Evolutionary conservation across 305 asterid genomes (phyloP), one percentile per base, ranked within the genome.

Genomic region (Fraxinus sp.): DNA sequence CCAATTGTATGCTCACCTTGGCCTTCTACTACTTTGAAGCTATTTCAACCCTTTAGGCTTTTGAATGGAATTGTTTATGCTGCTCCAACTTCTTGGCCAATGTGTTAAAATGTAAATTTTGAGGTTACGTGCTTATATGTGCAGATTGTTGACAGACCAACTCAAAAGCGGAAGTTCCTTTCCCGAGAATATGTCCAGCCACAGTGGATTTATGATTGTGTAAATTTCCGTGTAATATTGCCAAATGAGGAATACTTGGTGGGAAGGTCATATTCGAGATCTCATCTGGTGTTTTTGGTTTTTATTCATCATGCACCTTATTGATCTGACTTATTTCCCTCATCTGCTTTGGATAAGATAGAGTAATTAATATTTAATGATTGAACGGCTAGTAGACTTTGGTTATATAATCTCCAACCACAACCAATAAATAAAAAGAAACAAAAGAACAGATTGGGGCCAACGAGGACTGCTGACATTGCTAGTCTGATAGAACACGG

Each of bases 111-210:
- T 10, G 57, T 82, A 20, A 75, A 74, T 55, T 4, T 82, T 76
- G 81, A 57, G 46, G 9, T 84, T 79, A 49, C 26, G 74, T 83
- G 66, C 81, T n/a, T 20, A 20, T 52, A 57, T 77, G 36, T 86
- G 91, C 95, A 96, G 99, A 87, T 96, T 84, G 97, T 96, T 81
- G 99, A 96, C 87, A 90, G 99, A 83, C 96, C 98, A 81, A 82
- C 92, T 33, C 98, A 92, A 86, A 94, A 91, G 16, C 96, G 83
- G 79, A 94, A 84, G 82, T 91, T 91, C 87, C 97, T 91, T 78
- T 92, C 98, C 80, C 88, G 99, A 85, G 98, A 91, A 68, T 94
- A 96, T 88, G 85, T 96, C 75, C 99, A 96, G 85, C 99, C 99
- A 16, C 99, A 96, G 89, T 96, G 98, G 98, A 88, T 96, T 80